Base-by-base conservation (phyloP, 352 stramenopile species). In the Pythium scleroteichum region DNA sequence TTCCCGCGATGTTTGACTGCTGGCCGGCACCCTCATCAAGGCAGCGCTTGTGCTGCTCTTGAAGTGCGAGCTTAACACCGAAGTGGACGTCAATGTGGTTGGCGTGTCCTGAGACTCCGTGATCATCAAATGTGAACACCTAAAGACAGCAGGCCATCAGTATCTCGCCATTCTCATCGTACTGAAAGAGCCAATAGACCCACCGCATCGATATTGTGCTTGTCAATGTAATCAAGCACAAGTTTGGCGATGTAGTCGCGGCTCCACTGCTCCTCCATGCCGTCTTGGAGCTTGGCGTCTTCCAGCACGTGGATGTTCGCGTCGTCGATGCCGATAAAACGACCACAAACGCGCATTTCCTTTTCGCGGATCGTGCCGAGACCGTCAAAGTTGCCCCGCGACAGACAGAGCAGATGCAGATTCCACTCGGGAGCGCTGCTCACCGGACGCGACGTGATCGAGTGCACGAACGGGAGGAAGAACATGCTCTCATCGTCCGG, bases 401-500 rank as follows among this genome's bases (percentile, higher is more conserved):
- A 98, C 1, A 99, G 82, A 66, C 92, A 98, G 6, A 99, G 64
- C 51, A 98, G 66, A 45, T 93, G 85, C 5, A 75, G 69, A n/a
- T 88, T 49, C 83, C 81, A 93, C 38, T 19, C 63, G 22, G 4
- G 46, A 56, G 49, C 40, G 52, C 14, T 53, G 8, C 69, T 33
- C 4, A 24, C 47, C 2, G 55, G 23, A 16, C 50, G 42, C 8
- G 65, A 70, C 42, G 75, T 71, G n/a, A 90, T 68, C 41, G 72
- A 93, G 35, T 80, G 71, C 59, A 86, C 85, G 23, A 97, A 82
- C 4, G 96, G 96, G 57, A 98, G 44, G 77, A 99, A 99, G 68
- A 99, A 99, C 95, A 99, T 98, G 71, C 88, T 97, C 73, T 99
- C 96, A 69, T 99, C 96, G 64, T 99, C 96, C 40, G 96, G 96